Evolutionary conservation across 2,329 filamentous ascomycete genomes (phyloP), one percentile per base, ranked within the genome.

Genomic region (Macrophomina tecta): DNA sequence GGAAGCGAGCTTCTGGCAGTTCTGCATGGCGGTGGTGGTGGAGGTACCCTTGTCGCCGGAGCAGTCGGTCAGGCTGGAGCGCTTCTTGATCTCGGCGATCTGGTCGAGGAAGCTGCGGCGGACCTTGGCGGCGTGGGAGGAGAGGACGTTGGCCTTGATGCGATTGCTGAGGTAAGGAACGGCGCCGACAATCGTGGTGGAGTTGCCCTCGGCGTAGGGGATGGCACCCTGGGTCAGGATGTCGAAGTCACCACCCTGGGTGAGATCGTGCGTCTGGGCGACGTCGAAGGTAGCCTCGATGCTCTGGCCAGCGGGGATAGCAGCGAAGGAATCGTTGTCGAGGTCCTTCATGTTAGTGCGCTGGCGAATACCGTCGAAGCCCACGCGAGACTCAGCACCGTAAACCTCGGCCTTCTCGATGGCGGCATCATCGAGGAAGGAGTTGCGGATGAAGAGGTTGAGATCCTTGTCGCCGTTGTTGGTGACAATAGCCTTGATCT

Each of bases 81-180:
- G 87, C 34, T 65, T 65, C 52, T 49, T 58, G 63, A 63, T 48
- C 60, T 51, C 18, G 45, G 51, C 45, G 36, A 34, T 30, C 76
- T 86, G 86, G 51, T 77, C 72, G 68, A 80, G 75, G 61, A 86
- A 84, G 12, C 83, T 78, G 12, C 82, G 79, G 60, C 83, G 80
- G 42, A 82, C 79, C 55, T 82, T 82, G 11, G 89, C 88, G 55
- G 83, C 75, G 14, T 77, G 77, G 18, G 85, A 87, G 69, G 91
- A 84, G 48, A 91, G 80, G 5, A 82, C 76, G 68, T 89, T 81
- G 63, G 81, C 81, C 56, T 90, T 77, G 12, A 82, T 80, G 30
- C 46, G 45, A 78, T 91, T 90, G 73, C 86, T 88, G 62, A 82
- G 78, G 78, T 85, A 91, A 9, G 83, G 75, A 3, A 90, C 75